Evolutionary conservation across 2,329 filamentous ascomycete genomes (phyloP), one percentile per base, ranked within the genome.

Genomic region (Cytospora chrysosperma): DNA sequence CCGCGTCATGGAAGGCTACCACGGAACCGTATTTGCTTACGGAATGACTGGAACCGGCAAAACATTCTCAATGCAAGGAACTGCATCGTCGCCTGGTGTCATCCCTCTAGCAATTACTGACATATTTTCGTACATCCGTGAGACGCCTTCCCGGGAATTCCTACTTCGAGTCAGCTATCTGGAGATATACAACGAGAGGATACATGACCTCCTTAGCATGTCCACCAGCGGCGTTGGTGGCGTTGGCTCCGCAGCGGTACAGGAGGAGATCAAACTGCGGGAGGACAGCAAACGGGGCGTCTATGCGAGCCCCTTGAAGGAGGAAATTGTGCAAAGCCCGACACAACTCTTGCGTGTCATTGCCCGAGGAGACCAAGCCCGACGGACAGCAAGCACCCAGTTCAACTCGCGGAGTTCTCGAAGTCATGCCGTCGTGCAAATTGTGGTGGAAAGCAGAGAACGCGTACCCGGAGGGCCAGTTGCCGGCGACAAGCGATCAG

Each of bases 41-140:
- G 95, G 95, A 73, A 98, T 98, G 93, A 99, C 95, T 4, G 95
- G 95, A 67, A 98, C 95, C 0, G 95, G 95, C 69, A 99, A 99
- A 80, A 99, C 95, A 0, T 99, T 98, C 75, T 98, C 94, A 47
- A 99, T 99, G 95, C 95, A 99, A 79, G 95, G 95, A 70, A 99
- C 95, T 13, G 93, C 93, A 53, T 92, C 91, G 3, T 96, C 93
- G 47, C 95, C 95, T 1, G 95, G 95, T 78, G 95, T 99, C 30
- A 99, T 99, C 62, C 95, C 95, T 8, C 82, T 98, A 47, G 95
- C 95, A 47, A 98, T 99, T 70, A 98, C 95, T 67, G 95, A 99
- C 73, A 99, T 99, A 59, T 99, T 99, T 76, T 98, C 95, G 0
- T 99, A 97, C 75, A 99, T 99, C 69, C 89, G 95, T 63, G 95